Base-by-base conservation (phyloP, 495 filamentous ascomycete genomes). In the Hyaloscypha variabilis region DNA sequence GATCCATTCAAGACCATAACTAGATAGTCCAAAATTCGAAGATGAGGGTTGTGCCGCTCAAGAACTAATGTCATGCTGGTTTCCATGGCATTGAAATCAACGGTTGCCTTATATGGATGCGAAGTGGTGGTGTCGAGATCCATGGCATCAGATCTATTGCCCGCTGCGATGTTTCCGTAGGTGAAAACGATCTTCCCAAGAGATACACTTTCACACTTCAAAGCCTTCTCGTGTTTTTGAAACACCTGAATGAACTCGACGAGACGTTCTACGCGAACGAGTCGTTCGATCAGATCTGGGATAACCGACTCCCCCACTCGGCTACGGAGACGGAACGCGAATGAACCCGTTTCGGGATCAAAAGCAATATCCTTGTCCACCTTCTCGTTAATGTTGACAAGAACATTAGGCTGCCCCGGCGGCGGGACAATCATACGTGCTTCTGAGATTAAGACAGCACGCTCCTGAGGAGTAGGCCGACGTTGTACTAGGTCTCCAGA, bases 31-130 rank as follows among this genome's bases (percentile, higher is more conserved):
- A 85, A 77, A 23, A 93, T 87, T 19, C 90, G 85, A 52, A 89
- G 79, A 72, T 97, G 93, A 0, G 94, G 94, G 67, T 92, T 96
- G 17, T 79, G 79, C 24, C 72, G 71, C 24, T 88, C 83, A 25
- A 98, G 78, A 14, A 70, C 64, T 13, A 92, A 66, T n/a, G 76
- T 66, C 71, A 85, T 80, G 5, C 67, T 56, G 31, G 66, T 71
- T 31, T 62, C 64, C 28, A 46, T 26, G 52, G 49, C 68, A 28
- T 36, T 19, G 76, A 80, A 69, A 63, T 79, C 78, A 73, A 84
- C 39, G 55, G 70, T 73, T 63, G 51, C 70, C 69, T 10, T 73
- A 55, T 65, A 73, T 54, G 53, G 73, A 39, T 28, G 62, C 53
- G 55, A 26, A 6, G 21, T 55, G 25, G 34, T 50, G 28, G n/a